Evolutionary conservation across 73 alveolate species (phyloP), one percentile per base, ranked within the genome.

Genomic region (Paramecium sexaurelia): DNA sequence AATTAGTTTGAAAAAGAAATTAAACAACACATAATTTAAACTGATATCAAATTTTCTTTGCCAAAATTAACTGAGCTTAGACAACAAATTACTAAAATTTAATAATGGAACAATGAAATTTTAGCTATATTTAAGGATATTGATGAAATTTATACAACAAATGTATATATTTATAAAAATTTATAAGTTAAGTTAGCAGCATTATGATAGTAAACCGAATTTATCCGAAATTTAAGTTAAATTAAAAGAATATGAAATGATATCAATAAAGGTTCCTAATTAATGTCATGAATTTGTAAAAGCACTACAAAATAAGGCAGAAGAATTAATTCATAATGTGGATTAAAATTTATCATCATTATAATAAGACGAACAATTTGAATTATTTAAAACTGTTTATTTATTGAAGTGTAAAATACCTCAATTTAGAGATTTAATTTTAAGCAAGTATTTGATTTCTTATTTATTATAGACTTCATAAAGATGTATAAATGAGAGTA

Each of bases 31-130:
- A 61, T 61, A 29, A 8, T 26, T 10, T 27, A 19, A 61, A 29
- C 41, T 24, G 83, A 61, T 61, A 43, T 43, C 15, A 39, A 78
- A 27, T 78, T 78, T 45, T 37, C 73, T 5, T 32, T 78, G 10
- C 90, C 90, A 20, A 78, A 78, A 78, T 78, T 78, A 45, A 78
- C 15, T 78, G 90, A 78, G 41, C 6, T 78, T 7, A 40, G 55
- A 26, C 15, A 17, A 9, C 29, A 56, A 26, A 20, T 78, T 22
- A 22, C 40, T 17, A 78, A 78, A 78, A 17, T 78, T 7, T 7
- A 45, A 24, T 33, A 29, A 36, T 78, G 73, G 68, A 61, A 78
- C 19, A 26, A 20, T 8, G 90, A 78, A 26, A 26, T 78, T 24
- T 40, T 20, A 15, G 40, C 27, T 40, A 39, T 40, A 8, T 78